Conservation (phyloP, 73 alveolate species). For the Paramecium biaurelia region DNA sequence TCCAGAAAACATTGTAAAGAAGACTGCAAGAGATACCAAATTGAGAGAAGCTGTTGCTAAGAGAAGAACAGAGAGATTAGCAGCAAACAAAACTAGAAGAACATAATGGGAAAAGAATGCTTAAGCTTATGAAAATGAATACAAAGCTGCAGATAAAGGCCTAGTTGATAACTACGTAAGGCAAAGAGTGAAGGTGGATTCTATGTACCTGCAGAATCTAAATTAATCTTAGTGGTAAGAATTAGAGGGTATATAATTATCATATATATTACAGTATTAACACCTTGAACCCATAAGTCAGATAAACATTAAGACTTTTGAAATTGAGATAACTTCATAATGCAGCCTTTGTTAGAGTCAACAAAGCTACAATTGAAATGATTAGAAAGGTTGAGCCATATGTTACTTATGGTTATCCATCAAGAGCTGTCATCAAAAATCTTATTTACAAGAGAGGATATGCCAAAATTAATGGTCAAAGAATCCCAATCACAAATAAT, state of each 20-base stretch:
- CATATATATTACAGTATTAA: constrained; percentile 67
- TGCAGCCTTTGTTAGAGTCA: constrained; percentile 89
- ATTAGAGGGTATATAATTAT: constrained; percentile 73
- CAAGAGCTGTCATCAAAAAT: constrained; percentile 79
- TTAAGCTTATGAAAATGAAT: constrained; percentile 56
- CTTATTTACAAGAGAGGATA: constrained; percentile 96
- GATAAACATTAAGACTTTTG: constrained; percentile 84
- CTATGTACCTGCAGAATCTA: constrained; percentile 69
- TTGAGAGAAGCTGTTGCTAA: constrained; percentile 55
- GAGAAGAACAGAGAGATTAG: constrained; percentile 51
- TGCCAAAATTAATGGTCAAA: constrained; percentile 72
- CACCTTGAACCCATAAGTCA: constrained; percentile 86
- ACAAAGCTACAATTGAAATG: constrained; percentile 95
- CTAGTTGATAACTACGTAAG: constrained; percentile 60
- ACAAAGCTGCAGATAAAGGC: constrained; percentile 56
- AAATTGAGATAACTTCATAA: constrained; percentile 93
- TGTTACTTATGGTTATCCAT: constrained; percentile 92
- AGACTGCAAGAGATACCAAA: constrained; percentile 56
- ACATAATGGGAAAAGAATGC: constrained; percentile 60
- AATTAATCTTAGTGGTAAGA: constrained; percentile 62
- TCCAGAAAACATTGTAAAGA: constrained; percentile 43
- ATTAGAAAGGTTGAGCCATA: constrained; percentile 87
- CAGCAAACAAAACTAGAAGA: constrained; percentile 51
- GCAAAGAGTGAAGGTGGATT: constrained; percentile 64
- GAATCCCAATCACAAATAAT: constrained; percentile 95